A percentile compares a stretch with the other conserved stretches of the same genome.
These are phyloP conservation scores for Candida gigantensis DNA, from an alignment of 1,139 yeast species.

Conservation along the genomic window DNA sequence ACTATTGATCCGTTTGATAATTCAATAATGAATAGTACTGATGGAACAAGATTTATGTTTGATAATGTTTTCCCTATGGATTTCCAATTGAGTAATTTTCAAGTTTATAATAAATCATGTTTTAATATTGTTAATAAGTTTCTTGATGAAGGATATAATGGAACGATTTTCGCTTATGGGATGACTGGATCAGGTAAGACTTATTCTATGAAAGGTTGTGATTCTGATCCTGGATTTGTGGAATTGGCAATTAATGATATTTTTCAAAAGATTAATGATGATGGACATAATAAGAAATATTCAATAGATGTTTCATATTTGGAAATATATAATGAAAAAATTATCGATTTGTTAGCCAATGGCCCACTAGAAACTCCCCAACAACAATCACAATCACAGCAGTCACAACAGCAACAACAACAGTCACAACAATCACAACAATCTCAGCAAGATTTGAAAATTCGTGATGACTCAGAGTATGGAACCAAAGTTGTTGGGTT, in stretches of 20 bases:
- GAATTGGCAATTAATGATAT: conserved; percentile 71
- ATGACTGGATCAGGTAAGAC: conserved; percentile 98
- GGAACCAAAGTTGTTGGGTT: conserved; percentile 84
- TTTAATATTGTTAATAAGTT: conserved; percentile 63
- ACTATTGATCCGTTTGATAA: conserved; percentile 37
- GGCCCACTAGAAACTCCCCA: too few relatives aligned
- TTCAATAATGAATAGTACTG: conserved; percentile 49
- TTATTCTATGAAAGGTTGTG: conserved; percentile 81
- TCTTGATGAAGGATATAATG: conserved; percentile 73
- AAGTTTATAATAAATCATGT: conserved; percentile 65
- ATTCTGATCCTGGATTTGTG: conserved; percentile 72
- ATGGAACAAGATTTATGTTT: conserved; percentile 59
- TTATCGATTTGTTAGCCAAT: conserved; percentile 68
- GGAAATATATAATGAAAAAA: conserved; percentile 88
- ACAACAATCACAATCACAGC: too few relatives aligned
- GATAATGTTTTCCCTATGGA: conserved; percentile 69
- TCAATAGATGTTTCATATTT: conserved; percentile 67
- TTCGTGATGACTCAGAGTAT: conserved; percentile 70
- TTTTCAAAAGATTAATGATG: conserved; percentile 47
- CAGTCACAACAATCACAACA: conserved; percentile 8
- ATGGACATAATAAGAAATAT: conserved; percentile 26
- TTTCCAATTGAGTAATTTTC: conserved; percentile 45
- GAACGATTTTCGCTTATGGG: conserved; percentile 90
- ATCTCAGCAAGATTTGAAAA: conserved; percentile 52
- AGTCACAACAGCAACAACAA: conserved; percentile 21